These are phyloP conservation scores for Rusavskia elegans DNA, from an alignment of 495 filamentous ascomycete genomes.

Conservation along the genomic window DNA sequence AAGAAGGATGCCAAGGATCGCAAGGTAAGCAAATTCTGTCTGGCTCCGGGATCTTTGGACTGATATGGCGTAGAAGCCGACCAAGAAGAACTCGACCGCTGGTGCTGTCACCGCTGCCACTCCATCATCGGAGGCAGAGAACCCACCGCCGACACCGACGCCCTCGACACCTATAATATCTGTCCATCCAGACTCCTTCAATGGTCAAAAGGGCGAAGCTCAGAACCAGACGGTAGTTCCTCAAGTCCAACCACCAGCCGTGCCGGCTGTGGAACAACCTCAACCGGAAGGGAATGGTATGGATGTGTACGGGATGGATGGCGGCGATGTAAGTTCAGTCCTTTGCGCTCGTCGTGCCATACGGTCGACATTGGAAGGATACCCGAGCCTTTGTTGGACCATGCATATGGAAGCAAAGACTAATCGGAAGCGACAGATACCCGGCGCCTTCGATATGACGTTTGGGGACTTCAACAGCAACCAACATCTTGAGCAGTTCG, in stretches of 20 bases:
- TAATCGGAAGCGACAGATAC: slow-evolving; percentile 2
- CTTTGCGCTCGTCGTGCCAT: too few relatives aligned
- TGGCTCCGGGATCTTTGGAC: slow-evolving; percentile 7
- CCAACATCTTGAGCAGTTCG: slow-evolving; percentile 79
- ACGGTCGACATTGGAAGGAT: too few relatives aligned
- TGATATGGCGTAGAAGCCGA: slow-evolving; percentile 27
- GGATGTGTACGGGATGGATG: slow-evolving; percentile 15
- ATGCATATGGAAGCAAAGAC: background rate
- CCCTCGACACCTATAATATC: slow-evolving; percentile 79
- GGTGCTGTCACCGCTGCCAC: slow-evolving; percentile 44
- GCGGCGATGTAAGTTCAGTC: slow-evolving; percentile 18
- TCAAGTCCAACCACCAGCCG: slow-evolving; percentile 27
- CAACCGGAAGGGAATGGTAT: slow-evolving; percentile 32
- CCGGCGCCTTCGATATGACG: slow-evolving; percentile 34
- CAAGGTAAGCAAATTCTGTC: slow-evolving; percentile 46
- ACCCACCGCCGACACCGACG: slow-evolving; percentile 57
- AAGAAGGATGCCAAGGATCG: slow-evolving; percentile 65
- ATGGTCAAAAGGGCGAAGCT: slow-evolving; percentile 33
- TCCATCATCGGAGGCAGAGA: slow-evolving; percentile 56
- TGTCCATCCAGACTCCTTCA: slow-evolving; percentile 49
- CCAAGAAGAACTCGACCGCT: slow-evolving; percentile 54
- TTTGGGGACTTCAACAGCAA: slow-evolving; percentile 43
- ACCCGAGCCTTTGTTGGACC: too few relatives aligned
- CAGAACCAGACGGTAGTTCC: slow-evolving; percentile 26
- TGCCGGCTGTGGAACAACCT: slow-evolving; percentile 25